phyloP scores from a whole-genome alignment of 257 asterid species.

The Solanum piurae region DNA sequence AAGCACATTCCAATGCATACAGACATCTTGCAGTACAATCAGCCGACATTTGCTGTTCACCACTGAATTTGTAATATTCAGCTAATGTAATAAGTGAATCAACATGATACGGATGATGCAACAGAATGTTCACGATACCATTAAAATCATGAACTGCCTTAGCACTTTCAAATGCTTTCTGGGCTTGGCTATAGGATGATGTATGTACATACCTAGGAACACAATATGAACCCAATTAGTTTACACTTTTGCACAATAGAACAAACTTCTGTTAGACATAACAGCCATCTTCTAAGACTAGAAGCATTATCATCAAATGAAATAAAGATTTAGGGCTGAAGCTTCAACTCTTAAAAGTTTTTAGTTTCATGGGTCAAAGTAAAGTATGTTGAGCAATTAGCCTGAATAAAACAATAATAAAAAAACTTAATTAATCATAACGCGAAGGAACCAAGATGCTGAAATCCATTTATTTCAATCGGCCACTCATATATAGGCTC shows the following conservation, averaged over 20 bases:
- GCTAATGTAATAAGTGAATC: constrained; percentile 83
- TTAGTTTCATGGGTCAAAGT: background rate
- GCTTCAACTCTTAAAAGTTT: background rate
- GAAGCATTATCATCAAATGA: background rate
- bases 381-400: background rate
- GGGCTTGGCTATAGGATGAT: constrained; percentile 73
- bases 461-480: background rate
- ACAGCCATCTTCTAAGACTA: background rate
- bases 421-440: background rate
- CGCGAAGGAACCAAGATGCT: background rate
- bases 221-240: constrained; percentile 1
- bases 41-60: constrained; percentile 90
- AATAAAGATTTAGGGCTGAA: background rate
- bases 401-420: background rate
- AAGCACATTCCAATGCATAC: constrained; percentile 86
- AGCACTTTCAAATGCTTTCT: constrained; percentile 82
- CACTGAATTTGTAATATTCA: constrained; percentile 79
- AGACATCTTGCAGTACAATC: constrained; percentile 76
- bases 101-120: constrained; percentile 79
- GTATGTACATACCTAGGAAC: constrained; percentile 51
- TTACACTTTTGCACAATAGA: background rate
- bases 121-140: constrained; percentile 60
- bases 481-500: background rate
- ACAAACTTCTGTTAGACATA: background rate
- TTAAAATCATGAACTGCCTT: constrained; percentile 81